Percentiles rank a stretch among this genome's conserved stretches.
Evolutionary conservation across 805 yeast species (phyloP).

Genomic region (Lipomyces japonicus): DNA sequence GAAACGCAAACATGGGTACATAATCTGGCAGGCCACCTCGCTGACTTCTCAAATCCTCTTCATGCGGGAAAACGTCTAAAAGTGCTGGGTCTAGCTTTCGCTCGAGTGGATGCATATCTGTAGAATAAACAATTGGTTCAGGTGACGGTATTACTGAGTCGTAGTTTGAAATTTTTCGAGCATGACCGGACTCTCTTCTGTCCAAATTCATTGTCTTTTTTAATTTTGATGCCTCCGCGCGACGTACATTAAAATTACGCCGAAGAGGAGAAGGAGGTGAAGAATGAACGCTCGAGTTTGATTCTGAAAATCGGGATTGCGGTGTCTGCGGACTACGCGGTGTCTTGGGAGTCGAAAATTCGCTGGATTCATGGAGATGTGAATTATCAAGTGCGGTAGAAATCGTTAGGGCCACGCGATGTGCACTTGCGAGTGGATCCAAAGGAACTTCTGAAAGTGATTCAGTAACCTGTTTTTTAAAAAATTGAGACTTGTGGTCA

Average conservation of each 20-base stretch:
- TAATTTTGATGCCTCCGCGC: neutral
- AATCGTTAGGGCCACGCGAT: neutral
- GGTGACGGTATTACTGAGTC: conserved; percentile 25
- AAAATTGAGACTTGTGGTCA: too few relatives aligned
- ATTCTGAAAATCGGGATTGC: neutral
- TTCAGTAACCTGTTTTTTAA: too few relatives aligned
- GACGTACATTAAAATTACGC: conserved; percentile 11
- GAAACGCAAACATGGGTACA: conserved; percentile 30
- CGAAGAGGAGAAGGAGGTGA: conserved; percentile 11
- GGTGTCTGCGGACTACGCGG: neutral
- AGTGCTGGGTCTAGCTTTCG: conserved; percentile 24
- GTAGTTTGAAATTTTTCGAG: conserved; percentile 21
- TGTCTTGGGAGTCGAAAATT: too few relatives aligned
- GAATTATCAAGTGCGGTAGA: too few relatives aligned
- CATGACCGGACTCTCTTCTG: conserved; percentile 9
- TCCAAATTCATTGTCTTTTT: neutral
- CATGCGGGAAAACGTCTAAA: conserved; percentile 19
- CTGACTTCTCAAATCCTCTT: neutral
- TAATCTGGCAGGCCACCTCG: conserved; percentile 25
- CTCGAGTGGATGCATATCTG: conserved; percentile 23
- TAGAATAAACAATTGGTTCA: conserved; percentile 14
- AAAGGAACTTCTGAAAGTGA: too few relatives aligned
- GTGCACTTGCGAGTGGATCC: too few relatives aligned
- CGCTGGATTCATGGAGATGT: too few relatives aligned
- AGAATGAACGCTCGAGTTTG: neutral